Percentiles rank a stretch among this genome's conserved stretches.
phyloP scores from a whole-genome alignment of 176 grass and related monocot species.

The Hordeum marinum region DNA sequence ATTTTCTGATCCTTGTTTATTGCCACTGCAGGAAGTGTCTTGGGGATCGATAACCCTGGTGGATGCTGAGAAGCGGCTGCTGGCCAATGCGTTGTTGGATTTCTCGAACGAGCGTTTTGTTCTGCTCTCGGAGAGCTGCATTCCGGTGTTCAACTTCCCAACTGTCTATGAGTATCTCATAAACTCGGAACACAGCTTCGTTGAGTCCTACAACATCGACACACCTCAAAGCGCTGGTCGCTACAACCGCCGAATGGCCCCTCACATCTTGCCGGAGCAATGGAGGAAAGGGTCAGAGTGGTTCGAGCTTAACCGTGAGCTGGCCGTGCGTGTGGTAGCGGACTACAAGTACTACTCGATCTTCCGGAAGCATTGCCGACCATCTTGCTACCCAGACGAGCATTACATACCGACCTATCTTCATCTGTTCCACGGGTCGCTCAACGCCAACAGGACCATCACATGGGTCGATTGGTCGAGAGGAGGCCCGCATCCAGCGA shows the following conservation, averaged over 20 bases:
- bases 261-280: slow-evolving; percentile 46
- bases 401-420: slow-evolving; percentile 88
- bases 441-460: slow-evolving; percentile 69
- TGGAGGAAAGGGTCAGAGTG: slow-evolving; percentile 89
- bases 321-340: slow-evolving; percentile 52
- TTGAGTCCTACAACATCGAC: slow-evolving; percentile 64
- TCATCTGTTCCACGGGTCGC: slow-evolving; percentile 61
- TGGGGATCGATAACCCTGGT: slow-evolving; percentile 84
- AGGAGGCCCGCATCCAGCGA: slow-evolving; percentile 79
- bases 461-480: slow-evolving; percentile 96
- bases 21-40: slow-evolving; percentile 66
- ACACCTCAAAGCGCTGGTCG: slow-evolving; percentile 57
- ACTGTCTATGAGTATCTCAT: slow-evolving; percentile 74
- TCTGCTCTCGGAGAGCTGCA: slow-evolving; percentile 78
- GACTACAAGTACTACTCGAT: slow-evolving; percentile 69
- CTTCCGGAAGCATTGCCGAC: slow-evolving; percentile 71
- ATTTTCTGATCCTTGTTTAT: background rate
- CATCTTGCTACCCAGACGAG: slow-evolving; percentile 76
- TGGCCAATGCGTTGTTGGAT: slow-evolving; percentile 78
- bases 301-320: slow-evolving; percentile 74
- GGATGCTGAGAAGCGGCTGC: slow-evolving; percentile 78
- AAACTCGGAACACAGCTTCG: slow-evolving; percentile 60
- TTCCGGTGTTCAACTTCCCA: slow-evolving; percentile 73
- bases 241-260: slow-evolving; percentile 80
- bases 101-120: slow-evolving; percentile 79